phyloP scores from a whole-genome alignment of 2,329 filamentous ascomycete species.

The Aspergillus eucalypticola region DNA sequence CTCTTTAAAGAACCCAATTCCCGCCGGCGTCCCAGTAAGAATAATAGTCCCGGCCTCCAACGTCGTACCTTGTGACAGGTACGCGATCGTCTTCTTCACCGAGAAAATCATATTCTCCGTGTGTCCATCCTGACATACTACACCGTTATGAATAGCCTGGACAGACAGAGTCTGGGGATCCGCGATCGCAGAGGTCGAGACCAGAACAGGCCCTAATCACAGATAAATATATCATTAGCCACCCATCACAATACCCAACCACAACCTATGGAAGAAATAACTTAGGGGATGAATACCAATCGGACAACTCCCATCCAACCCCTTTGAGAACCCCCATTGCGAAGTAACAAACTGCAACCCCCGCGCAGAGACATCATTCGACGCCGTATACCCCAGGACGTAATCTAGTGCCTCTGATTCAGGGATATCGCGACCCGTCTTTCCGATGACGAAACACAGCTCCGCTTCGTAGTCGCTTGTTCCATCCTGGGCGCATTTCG shows the following conservation, averaged over 20 bases:
- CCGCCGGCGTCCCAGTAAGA: constrained; percentile 45
- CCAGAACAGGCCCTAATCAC: constrained; percentile 39
- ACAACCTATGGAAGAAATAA: too few relatives aligned
- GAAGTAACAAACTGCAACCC: constrained; percentile 34
- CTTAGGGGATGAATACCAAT: not conserved
- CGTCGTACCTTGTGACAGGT: constrained; percentile 42
- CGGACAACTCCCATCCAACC: constrained; percentile 38
- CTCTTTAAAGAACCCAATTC: constrained; percentile 46
- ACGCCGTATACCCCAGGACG: constrained; percentile 43
- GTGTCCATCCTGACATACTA: constrained; percentile 32
- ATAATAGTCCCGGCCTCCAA: constrained; percentile 42
- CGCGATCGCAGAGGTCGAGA: constrained; percentile 31
- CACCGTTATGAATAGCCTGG: constrained; percentile 38
- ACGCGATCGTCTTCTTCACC: constrained; percentile 40
- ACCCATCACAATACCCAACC: too few relatives aligned
- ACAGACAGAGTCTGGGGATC: constrained; percentile 38
- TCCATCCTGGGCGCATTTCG: constrained; percentile 33
- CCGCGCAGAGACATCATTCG: constrained; percentile 44
- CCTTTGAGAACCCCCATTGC: constrained; percentile 43
- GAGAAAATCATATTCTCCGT: constrained; percentile 42
- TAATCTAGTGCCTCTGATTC: constrained; percentile 41
- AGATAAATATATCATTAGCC: not conserved
- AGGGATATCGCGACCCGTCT: constrained; percentile 41
- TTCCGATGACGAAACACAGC: constrained; percentile 40
- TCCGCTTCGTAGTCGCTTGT: constrained; percentile 38